Percentiles rank a stretch among this genome's conserved stretches.
Evolutionary conservation across 306 rosid genomes (phyloP).

Genomic region (Sphenostylis stenocarpa): DNA sequence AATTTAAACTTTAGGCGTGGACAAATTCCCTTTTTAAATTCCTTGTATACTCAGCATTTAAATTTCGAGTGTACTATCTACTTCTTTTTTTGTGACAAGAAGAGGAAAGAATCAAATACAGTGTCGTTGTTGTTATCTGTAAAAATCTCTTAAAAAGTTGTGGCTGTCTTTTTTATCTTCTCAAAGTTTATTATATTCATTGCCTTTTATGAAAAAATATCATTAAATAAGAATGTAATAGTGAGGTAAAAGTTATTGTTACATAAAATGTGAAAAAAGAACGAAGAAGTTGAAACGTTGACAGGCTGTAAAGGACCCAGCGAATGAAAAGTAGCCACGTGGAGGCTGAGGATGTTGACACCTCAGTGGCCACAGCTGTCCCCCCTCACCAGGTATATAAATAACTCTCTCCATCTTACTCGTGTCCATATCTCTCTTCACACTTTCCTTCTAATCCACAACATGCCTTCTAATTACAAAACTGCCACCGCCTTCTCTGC

Average conservation of each 20-base stretch:
- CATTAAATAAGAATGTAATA: no score
- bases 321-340: conserved; percentile 31
- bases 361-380: conserved; percentile 50
- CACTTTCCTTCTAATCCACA: background rate
- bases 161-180: background rate
- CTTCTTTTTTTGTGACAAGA: no score
- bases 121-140: background rate
- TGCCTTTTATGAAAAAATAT: no score
- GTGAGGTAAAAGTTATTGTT: no score
- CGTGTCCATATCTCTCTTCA: background rate
- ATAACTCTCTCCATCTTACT: background rate
- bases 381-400: conserved; percentile 35
- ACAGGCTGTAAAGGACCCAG: conserved; percentile 41
- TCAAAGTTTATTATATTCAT: no score
- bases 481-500: conserved; percentile 31
- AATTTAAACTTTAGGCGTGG: no score
- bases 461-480: conserved; percentile 40
- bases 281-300: background rate
- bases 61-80: no score
- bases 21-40: no score
- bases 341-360: conserved; percentile 2
- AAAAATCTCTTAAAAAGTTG: background rate
- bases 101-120: no score
- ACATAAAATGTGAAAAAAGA: no score
- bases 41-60: no score